Evolutionary conservation across 306 rosid species (phyloP), one percentile per base, ranked within the genome.

Genomic region (Spatholobus suberectus): DNA sequence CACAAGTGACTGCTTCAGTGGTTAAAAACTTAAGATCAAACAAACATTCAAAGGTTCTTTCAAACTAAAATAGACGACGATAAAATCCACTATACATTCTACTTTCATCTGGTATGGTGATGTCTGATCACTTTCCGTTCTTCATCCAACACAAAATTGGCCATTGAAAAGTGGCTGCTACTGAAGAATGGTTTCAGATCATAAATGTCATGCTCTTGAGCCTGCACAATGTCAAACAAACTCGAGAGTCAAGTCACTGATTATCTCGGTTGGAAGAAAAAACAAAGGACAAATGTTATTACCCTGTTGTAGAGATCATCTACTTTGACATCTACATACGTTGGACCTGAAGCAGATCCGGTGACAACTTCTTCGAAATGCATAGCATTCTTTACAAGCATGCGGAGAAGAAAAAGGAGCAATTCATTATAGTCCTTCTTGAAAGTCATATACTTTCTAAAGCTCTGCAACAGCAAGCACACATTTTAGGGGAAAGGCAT

Each of bases 371-470:
- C 93, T 85, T 96, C 95, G 4, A 94, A 92, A 70, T 90, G 90
- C 84, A 94, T 71, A 14, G 98, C 98, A 86, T 89, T 90, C 87
- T 87, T 94, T 82, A 92, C 97, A 38, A 96, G 99, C 85, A 87
- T 93, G 0, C 91, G 93, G 59, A 96, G 99, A 67, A 92, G 89
- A 85, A 88, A 79, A 14, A 93, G 84, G 26, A 96, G 93, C 79
- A 92, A 81, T 40, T 90, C 93, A 58, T 96, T 92, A 63, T 83
- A 90, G 84, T 96, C 99, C 94, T 92, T 94, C 95, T 94, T 96
- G 87, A 86, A 94, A 87, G 99, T 94, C 92, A 94, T 89, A 14
- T 96, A 92, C 88, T 88, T 92, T 75, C 93, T 81, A 87, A 96
- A 96, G 85, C 96, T 94, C 99, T 96, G 94, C 87, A 87, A 80